Percentiles rank a stretch among this genome's conserved stretches.
phyloP scores from a whole-genome alignment of 768 basidiomycete species.

The Clitopilus passeckerianus region DNA sequence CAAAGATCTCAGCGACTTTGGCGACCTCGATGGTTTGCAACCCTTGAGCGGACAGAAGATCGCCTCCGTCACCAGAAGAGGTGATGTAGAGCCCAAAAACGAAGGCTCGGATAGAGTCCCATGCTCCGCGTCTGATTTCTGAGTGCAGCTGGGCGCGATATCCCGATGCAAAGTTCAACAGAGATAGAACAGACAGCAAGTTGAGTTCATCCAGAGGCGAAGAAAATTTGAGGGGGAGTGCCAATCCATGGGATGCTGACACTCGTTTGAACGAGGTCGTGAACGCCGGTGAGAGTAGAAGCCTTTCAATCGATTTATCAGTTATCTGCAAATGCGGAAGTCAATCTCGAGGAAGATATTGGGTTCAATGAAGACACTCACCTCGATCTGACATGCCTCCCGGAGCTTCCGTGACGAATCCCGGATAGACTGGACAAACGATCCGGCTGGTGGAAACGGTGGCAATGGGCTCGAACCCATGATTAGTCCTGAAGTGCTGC shows the following conservation, averaged over 20 bases:
- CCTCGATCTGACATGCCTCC: slow-evolving; percentile 42
- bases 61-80: slow-evolving; percentile 48
- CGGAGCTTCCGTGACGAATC: slow-evolving; percentile 47
- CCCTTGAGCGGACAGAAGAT: slow-evolving; percentile 63
- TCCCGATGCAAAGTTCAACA: slow-evolving; percentile 82
- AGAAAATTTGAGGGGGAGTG: slow-evolving; percentile 76
- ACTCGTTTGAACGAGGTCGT: slow-evolving; percentile 56
- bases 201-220: slow-evolving; percentile 74
- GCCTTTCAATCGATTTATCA: slow-evolving; percentile 48
- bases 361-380: slow-evolving; percentile 27
- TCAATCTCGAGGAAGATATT: neutral
- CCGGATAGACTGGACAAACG: slow-evolving; percentile 47
- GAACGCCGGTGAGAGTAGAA: slow-evolving; percentile 64
- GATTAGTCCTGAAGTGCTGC: too few relatives aligned
- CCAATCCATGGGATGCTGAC: slow-evolving; percentile 61
- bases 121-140: slow-evolving; percentile 75
- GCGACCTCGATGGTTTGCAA: slow-evolving; percentile 48
- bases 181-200: slow-evolving; percentile 68
- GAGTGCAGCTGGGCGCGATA: slow-evolving; percentile 71
- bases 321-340: slow-evolving; percentile 41
- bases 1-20: slow-evolving; percentile 69
- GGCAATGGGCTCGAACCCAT: neutral
- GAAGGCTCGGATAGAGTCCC: slow-evolving; percentile 77
- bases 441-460: slow-evolving; percentile 40
- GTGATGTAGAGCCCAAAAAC: slow-evolving; percentile 69